Percentiles rank a stretch among this genome's conserved stretches.
phyloP scores from a whole-genome alignment of 345 rosid species.

The Arabis alpina region DNA sequence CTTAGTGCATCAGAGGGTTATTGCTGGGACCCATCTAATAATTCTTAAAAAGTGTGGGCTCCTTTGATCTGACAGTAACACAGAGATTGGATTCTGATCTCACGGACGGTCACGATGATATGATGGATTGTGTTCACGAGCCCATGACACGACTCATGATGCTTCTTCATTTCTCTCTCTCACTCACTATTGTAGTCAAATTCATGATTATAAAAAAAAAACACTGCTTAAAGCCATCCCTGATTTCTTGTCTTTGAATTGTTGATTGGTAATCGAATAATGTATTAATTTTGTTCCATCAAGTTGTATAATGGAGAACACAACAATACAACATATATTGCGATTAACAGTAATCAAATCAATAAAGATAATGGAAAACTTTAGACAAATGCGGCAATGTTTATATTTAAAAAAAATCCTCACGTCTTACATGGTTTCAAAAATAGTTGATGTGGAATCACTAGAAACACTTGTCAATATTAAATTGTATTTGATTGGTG shows the following conservation, averaged over 20 bases:
- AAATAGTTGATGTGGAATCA: neutral
- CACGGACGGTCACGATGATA: slow-evolving; percentile 45
- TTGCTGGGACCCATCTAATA: slow-evolving; percentile 34
- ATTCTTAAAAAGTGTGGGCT: slow-evolving; percentile 30
- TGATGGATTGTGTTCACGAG: slow-evolving; percentile 41
- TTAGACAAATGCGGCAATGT: slow-evolving; percentile 14
- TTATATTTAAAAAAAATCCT: neutral
- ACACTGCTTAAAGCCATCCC: slow-evolving; percentile 21
- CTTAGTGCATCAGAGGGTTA: slow-evolving; percentile 18
- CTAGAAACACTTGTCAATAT: neutral
- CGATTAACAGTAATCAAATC: slow-evolving; percentile 4
- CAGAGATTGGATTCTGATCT: slow-evolving; percentile 41
- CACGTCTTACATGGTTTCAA: neutral
- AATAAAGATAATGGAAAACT: slow-evolving; percentile 3
- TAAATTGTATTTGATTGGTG: neutral
- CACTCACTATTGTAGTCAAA: slow-evolving; percentile 28
- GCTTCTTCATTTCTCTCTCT: slow-evolving; percentile 34
- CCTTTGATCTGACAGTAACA: slow-evolving; percentile 36
- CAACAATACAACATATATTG: slow-evolving; percentile 4
- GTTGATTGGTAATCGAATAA: neutral
- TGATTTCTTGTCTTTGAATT: slow-evolving; percentile 16
- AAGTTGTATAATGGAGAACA: slow-evolving; percentile 22
- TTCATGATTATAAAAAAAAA: slow-evolving; percentile 18
- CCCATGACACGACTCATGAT: slow-evolving; percentile 45
- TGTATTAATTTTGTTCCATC: slow-evolving; percentile 10